Conservation (phyloP, 768 basidiomycete species). For the Lactarius akahatsu region DNA sequence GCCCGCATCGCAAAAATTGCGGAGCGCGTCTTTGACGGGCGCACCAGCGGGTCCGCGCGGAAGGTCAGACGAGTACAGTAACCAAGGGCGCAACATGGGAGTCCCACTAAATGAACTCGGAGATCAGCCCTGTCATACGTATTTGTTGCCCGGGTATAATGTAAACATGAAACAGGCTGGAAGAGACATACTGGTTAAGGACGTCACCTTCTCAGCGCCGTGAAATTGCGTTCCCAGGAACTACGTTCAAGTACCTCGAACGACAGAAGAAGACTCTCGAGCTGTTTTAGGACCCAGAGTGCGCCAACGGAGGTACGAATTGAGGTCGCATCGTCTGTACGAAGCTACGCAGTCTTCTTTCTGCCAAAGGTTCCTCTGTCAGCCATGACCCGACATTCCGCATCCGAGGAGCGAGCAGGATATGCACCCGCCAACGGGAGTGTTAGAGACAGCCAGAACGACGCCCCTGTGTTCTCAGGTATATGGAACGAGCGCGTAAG, state of each 20-base stretch:
- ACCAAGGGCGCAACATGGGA: constrained; percentile 32
- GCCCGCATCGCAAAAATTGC: constrained; percentile 54
- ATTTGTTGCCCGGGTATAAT: constrained; percentile 41
- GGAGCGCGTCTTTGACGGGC: constrained; percentile 87
- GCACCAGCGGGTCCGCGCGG: constrained; percentile 36
- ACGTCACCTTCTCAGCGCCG: constrained; percentile 38
- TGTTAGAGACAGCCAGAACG: constrained; percentile 63
- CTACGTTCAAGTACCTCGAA: constrained; percentile 24
- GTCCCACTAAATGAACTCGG: constrained; percentile 55
- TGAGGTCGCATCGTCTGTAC: constrained; percentile 65
- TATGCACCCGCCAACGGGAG: constrained; percentile 65
- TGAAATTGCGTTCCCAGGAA: constrained; percentile 55
- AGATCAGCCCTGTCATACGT: constrained; percentile 73
- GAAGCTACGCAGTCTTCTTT: constrained; percentile 60
- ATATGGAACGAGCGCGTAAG: constrained; percentile 87
- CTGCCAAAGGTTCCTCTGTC: constrained; percentile 36
- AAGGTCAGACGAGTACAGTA: constrained; percentile 5
- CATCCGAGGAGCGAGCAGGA: not conserved
- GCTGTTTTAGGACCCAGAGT: constrained; percentile 81
- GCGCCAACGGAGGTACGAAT: constrained; percentile 63
- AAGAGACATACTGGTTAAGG: constrained; percentile 13
- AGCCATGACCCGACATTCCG: not conserved
- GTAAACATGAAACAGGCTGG: constrained; percentile 12
- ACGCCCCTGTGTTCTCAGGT: constrained; percentile 55
- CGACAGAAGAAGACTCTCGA: constrained; percentile 73